Evolutionary conservation across 306 rosid genomes (phyloP), one percentile per base, ranked within the genome.

Genomic region (Vicia faba): DNA sequence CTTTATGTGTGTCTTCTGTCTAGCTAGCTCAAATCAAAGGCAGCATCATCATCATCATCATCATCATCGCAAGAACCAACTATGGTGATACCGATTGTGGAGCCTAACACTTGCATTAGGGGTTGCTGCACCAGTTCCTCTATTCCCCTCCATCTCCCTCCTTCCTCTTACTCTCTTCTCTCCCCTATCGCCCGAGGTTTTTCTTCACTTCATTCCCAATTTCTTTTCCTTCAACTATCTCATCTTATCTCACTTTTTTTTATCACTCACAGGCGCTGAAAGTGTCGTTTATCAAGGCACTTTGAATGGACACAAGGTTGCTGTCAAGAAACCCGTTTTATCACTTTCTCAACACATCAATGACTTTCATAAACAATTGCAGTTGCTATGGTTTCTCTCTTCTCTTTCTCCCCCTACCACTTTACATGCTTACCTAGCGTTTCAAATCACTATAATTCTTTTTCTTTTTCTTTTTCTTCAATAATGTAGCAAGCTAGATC

Each of bases 221-320:
- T 60, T 60, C 14, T 29, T 4, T 29, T 31, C 5, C 38, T 33
- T 33, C 38, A 7, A 7, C 38, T 33, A 33, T 33, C 9, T 33
- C 38, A 25, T 33, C 38, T 33, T 9, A 33, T 33, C 38, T 33
- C 38, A 33, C 36, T 31, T 31, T 31, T 31, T 31, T 0, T 31
- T 33, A 7, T 33, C 15, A 15, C n/a, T 51, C 20, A 1, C 50
- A 91, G 97, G 98, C 49, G 96, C 87, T 12, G 97, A 88, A 78
- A 89, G 98, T 84, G 78, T 82, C 73, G 98, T 93, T 14, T 89
- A 84, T 64, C 91, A 86, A 83, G 98, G 91, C 51, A 79, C 76
- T 23, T 74, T 93, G 84, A 78, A 84, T 70, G 98, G 86, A 2
- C 65, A 66, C 64, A 86, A 73, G 73, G 95, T 89, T 64, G 98